Conservation (phyloP, 2,329 filamentous ascomycete genomes). For the Penicillium sp. region DNA sequence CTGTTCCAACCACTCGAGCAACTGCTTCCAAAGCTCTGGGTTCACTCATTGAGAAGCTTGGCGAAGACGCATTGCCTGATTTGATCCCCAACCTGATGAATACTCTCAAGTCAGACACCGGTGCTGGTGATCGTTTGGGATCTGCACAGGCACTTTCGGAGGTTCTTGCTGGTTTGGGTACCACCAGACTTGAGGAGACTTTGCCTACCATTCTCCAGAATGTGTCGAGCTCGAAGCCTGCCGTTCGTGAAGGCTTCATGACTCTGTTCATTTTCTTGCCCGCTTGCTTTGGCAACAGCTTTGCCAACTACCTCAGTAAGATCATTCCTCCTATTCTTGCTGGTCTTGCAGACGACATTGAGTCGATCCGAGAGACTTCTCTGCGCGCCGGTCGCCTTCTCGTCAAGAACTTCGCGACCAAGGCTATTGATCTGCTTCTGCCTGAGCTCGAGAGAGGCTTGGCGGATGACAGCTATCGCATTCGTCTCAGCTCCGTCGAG, state of each 20-base stretch:
- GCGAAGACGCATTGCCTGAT: slow-evolving; percentile 92
- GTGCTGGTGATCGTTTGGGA: slow-evolving; percentile 89
- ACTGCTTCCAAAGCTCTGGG: slow-evolving; percentile 94
- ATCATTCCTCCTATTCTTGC: slow-evolving; percentile 94
- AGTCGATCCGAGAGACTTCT: slow-evolving; percentile 95
- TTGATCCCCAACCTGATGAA: slow-evolving; percentile 97
- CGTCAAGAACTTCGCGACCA: slow-evolving; percentile 96
- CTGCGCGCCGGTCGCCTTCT: slow-evolving; percentile 86
- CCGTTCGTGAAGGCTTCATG: slow-evolving; percentile 98
- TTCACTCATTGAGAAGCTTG: slow-evolving; percentile 95
- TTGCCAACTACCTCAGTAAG: slow-evolving; percentile 87
- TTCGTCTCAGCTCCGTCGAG: slow-evolving; percentile 96
- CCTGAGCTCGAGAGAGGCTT: slow-evolving; percentile 93
- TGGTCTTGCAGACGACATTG: slow-evolving; percentile 90
- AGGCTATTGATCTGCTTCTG: slow-evolving; percentile 86
- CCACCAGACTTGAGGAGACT: slow-evolving; percentile 86
- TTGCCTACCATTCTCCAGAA: slow-evolving; percentile 95
- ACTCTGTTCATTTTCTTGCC: slow-evolving; percentile 98
- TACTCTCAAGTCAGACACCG: slow-evolving; percentile 93
- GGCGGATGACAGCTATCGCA: slow-evolving; percentile 95
- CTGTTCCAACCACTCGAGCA: slow-evolving; percentile 90
- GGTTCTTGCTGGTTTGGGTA: slow-evolving; percentile 90
- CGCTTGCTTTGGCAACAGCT: slow-evolving; percentile 98
- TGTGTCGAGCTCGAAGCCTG: slow-evolving; percentile 80
- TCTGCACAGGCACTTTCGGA: slow-evolving; percentile 95